Evolutionary conservation across 2,329 filamentous ascomycete genomes (phyloP).

Genomic region (Dryadomyces quercivorus): DNA sequence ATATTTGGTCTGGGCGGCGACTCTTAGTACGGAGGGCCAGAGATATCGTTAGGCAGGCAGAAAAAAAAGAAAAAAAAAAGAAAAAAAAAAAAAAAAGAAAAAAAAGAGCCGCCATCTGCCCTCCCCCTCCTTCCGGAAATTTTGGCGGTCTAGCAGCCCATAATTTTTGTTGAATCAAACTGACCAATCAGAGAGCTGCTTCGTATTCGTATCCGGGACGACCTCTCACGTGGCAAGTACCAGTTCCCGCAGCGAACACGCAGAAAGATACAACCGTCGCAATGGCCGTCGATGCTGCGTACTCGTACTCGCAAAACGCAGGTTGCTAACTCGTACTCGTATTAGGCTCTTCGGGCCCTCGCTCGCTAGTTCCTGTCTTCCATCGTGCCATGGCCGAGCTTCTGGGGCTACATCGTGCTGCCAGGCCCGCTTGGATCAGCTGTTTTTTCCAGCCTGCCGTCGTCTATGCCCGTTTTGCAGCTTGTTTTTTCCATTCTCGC

Average conservation of each 20-base stretch:
- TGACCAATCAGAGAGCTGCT: constrained; percentile 3
- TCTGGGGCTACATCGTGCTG: background rate
- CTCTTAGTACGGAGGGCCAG: no score
- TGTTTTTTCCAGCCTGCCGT: constrained; percentile 1
- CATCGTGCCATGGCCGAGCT: background rate
- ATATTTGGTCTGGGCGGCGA: background rate
- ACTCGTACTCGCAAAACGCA: background rate
- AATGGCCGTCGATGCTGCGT: no score
- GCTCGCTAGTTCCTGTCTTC: no score
- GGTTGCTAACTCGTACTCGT: background rate
- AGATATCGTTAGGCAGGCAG: background rate
- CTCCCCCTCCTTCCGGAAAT: background rate
- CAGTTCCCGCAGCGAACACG: no score
- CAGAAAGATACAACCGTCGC: no score
- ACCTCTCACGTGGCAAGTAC: background rate
- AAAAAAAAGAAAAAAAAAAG: background rate
- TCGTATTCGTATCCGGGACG: constrained; percentile 11
- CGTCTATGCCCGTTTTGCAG: background rate
- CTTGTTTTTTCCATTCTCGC: background rate
- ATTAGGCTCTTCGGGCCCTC: background rate
- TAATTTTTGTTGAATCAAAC: background rate
- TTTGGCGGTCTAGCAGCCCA: background rate
- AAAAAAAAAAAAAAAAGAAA: background rate
- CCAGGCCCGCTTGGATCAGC: constrained; percentile 4
- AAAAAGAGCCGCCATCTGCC: background rate